Percentiles rank a stretch among this genome's conserved stretches.
Conservation (phyloP, 2,329 filamentous ascomycete genomes). For the Fusarium sp. region DNA sequence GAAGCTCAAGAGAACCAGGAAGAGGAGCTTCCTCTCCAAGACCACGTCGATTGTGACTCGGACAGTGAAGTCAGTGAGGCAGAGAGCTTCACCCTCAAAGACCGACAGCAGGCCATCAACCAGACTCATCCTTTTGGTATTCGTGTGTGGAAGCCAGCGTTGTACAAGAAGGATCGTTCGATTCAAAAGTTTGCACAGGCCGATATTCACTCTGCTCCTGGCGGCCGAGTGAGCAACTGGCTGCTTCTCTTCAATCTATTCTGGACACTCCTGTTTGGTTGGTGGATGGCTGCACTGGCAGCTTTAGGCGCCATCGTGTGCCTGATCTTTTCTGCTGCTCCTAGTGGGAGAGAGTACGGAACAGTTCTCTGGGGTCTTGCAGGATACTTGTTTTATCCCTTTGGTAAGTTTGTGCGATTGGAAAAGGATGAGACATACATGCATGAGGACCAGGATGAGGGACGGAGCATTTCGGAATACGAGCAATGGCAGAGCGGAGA, state of each 20-base stretch:
- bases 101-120: constrained; percentile 97
- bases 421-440: constrained; percentile 94
- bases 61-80: constrained; percentile 84
- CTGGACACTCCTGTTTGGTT: constrained; percentile 93
- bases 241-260: constrained; percentile 87
- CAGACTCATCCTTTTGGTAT: constrained; percentile 99
- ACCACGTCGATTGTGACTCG: constrained; percentile 68
- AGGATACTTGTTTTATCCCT: constrained; percentile 91
- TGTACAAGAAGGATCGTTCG: constrained; percentile 97
- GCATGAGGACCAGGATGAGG: constrained; percentile 94
- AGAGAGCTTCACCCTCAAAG: constrained; percentile 97
- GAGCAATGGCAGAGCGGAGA: constrained; percentile 99
- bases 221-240: constrained; percentile 84
- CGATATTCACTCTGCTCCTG: constrained; percentile 95
- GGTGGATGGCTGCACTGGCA: constrained; percentile 89
- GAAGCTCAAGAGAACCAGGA: constrained; percentile 47
- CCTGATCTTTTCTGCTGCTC: constrained; percentile 78
- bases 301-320: constrained; percentile 79
- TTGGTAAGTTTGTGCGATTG: constrained; percentile 93
- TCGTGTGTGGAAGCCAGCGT: constrained; percentile 95
- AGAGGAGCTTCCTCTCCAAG: constrained; percentile 55
- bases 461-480: constrained; percentile 96
- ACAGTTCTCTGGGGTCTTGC: constrained; percentile 84
- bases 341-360: constrained; percentile 87
- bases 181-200: constrained; percentile 96